Percentiles rank a stretch among this genome's conserved stretches.
Conservation (phyloP, 441 rosid species). For the Jatropha multifida region DNA sequence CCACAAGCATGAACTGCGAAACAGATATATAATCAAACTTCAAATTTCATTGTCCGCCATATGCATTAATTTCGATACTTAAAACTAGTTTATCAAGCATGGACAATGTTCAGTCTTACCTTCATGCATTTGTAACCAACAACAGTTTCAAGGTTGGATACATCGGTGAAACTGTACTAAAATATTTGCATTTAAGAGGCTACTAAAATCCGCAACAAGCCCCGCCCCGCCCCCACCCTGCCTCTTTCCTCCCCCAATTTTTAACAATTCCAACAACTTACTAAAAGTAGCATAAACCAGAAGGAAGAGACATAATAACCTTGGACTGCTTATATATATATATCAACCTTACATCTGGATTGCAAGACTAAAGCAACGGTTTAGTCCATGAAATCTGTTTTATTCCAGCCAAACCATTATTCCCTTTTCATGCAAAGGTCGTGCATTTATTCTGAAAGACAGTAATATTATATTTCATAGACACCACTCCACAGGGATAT, state of each 20-base stretch:
- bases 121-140: neutral
- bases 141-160: neutral
- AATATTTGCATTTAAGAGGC: neutral
- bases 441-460: neutral
- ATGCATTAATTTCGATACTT: neutral
- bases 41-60: neutral
- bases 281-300: neutral
- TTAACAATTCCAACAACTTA: neutral
- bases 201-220: neutral
- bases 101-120: neutral
- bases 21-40: neutral
- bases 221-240: too few relatives aligned
- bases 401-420: neutral
- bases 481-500: neutral
- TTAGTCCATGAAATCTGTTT: neutral
- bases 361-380: neutral
- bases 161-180: neutral
- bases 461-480: neutral
- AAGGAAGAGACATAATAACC: conserved; percentile 3
- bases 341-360: neutral
- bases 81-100: neutral
- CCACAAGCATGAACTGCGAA: neutral
- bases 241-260: neutral
- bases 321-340: neutral
- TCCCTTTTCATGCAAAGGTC: neutral